Base-by-base conservation (phyloP, 1,284 basidiomycete genomes). In the Puccinia polysora region DNA sequence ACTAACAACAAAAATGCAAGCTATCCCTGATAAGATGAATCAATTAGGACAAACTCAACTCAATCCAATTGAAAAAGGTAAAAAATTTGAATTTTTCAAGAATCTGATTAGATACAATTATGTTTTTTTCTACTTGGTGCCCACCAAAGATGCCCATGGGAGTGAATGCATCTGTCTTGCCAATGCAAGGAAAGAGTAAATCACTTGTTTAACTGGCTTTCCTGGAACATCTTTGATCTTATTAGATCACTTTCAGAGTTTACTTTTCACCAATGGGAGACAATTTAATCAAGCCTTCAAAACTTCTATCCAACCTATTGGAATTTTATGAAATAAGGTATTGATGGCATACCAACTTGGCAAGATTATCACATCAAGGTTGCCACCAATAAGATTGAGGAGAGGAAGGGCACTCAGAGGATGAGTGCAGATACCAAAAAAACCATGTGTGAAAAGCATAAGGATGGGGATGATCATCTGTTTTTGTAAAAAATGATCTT, bases 281-380 rank as follows among this genome's bases (percentile, higher is more conserved):
- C 97, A 97, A 80, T 96, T 89, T 78, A 82, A 96, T 14, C 95
- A 97, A 81, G 95, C 94, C 0, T 86, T 85, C 73, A 86, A 94
- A 77, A 98, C 81, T 83, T 98, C 59, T 91, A 95, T 77, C 77
- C 77, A 3, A 77, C 84, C 63, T 92, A 94, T 75, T 97, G 94
- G 94, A 89, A 84, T 1, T 81, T 97, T 77, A 93, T 95, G 90
- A 95, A 91, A 80, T 86, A 89, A 76, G 94, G 92, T 4, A 78
- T 91, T 34, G 86, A 86, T 80, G 86, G 89, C 87, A 88, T 95
- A 2, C 92, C 91, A 1, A 89, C 89, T 2, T 96, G 95, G 94
- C 86, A 89, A 75, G 87, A 89, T 20, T 94, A 89, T 81, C 80
- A 94, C 28, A 84, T 84, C 67, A 87, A 89, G 82, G 89, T 77